phyloP scores from a whole-genome alignment of 164 flowering plant genomes.

The Santalum album region DNA sequence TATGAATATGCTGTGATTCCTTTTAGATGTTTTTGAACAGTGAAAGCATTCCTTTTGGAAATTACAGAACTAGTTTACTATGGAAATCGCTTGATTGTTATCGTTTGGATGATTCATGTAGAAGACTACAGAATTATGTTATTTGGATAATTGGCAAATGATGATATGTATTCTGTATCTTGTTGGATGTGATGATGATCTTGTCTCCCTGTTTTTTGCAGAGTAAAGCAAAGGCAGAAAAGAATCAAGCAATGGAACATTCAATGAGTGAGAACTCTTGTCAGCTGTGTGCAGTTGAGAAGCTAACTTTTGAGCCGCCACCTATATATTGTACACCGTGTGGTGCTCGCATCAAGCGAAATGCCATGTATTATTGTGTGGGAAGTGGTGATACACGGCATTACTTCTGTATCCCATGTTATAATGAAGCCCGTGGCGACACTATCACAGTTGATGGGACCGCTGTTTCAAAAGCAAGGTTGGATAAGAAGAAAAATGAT shows the following conservation, averaged over 20 bases:
- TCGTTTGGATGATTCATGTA: too few species aligned
- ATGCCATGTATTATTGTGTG: constrained; percentile 76
- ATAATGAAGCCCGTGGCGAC: constrained; percentile 89
- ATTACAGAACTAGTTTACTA: too few species aligned
- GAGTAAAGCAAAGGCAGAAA: constrained; percentile 98
- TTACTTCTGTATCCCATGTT: constrained; percentile 89
- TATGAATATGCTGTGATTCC: too few species aligned
- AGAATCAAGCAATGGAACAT: constrained; percentile 93
- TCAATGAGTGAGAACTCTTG: constrained; percentile 96
- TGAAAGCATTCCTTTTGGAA: too few species aligned
- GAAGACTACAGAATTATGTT: too few species aligned
- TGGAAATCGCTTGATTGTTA: too few species aligned
- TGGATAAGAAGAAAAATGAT: constrained; percentile 94
- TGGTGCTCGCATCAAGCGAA: constrained; percentile 88
- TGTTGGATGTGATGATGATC: background rate
- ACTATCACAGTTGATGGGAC: constrained; percentile 66
- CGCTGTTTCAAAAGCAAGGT: constrained; percentile 47
- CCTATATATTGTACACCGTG: constrained; percentile 89
- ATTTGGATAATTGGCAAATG: too few species aligned
- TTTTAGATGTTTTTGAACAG: too few species aligned
- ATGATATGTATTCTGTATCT: too few species aligned
- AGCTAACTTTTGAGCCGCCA: constrained; percentile 95
- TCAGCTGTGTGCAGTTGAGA: constrained; percentile 97
- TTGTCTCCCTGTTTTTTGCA: constrained; percentile 17
- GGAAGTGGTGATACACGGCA: constrained; percentile 92